Evolutionary conservation across 306 rosid species (phyloP), one percentile per base, ranked within the genome.

Genomic region (Cotoneaster glaucophyllus): DNA sequence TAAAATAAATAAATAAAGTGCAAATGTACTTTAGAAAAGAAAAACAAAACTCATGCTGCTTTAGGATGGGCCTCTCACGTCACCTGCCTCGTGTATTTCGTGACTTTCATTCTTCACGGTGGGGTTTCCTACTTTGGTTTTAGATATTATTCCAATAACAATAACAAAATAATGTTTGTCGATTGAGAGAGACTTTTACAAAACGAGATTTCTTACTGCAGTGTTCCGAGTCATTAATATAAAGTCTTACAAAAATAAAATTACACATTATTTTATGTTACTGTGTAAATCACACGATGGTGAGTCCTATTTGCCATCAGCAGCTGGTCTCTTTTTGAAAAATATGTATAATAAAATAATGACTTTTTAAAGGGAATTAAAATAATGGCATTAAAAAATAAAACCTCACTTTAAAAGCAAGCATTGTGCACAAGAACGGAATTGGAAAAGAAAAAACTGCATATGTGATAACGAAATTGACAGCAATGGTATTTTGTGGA

Each of bases 241-340:
- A 0, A 48, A 45, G 8, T 15, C 1, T 1, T 48, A 48, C 1
- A 15, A 48, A 48, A 48, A 5, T 4, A 0, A 0, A 48, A 14
- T 48, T 48, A 48, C 3, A 48, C 8, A 48, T 15, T 1, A 15
- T 48, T 14, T 17, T 5, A 2, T 50, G 2, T 50, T 37, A 7
- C 0, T 37, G 2, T 0, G 2, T 37, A 0, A 37, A 37, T 37
- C 41, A 37, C 10, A 37, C 10, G 2, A 37, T 37, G 2, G 2
- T 37, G 0, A 37, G 2, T 37, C 10, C 0, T 2, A 37, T 0
- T 2, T 0, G 41, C 41, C 0, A 0, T 37, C 0, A 37, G 9
- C 41, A 6, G 9, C 10, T 37, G 10, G 2, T 7, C 9, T 7
- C 2, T 7, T 34, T 34, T 34, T 6, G 9, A 34, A 34, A 34